Conservation (phyloP, 371 early-diverging fungal species). For the Lichtheimia corymbifera region DNA sequence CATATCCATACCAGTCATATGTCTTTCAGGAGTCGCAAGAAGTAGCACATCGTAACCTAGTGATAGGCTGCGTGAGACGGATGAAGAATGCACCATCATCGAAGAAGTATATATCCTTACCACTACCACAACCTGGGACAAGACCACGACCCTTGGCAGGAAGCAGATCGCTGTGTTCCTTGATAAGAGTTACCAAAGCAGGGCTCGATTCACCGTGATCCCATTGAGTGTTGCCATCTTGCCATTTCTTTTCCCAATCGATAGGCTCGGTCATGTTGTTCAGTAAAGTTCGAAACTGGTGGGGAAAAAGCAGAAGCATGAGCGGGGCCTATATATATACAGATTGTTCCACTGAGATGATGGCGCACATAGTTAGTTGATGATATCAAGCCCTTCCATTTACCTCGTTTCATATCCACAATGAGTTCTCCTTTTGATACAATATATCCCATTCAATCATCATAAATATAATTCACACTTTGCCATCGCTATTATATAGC, state of each 20-base stretch:
- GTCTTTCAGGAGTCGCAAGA: constrained; percentile 57
- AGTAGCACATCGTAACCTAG: constrained; percentile 73
- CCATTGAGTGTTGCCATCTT: constrained; percentile 58
- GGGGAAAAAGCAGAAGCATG: too few species aligned
- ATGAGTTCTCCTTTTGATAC: too few species aligned
- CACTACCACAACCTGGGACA: constrained; percentile 87
- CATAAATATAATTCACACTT: too few species aligned
- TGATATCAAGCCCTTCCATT: too few species aligned
- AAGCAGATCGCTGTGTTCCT: constrained; percentile 49
- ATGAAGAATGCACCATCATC: background rate
- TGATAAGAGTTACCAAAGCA: constrained; percentile 64
- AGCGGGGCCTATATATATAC: too few species aligned
- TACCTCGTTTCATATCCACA: too few species aligned
- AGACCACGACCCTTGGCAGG: constrained; percentile 63
- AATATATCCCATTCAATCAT: too few species aligned
- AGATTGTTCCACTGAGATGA: too few species aligned
- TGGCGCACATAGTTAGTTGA: too few species aligned
- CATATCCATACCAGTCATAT: constrained; percentile 72
- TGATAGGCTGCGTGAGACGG: constrained; percentile 21
- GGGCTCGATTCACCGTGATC: constrained; percentile 64
- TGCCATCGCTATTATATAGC: too few species aligned
- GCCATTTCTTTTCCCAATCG: constrained; percentile 65
- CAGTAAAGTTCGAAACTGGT: too few species aligned
- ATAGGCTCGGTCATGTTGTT: too few species aligned
- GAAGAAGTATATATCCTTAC: constrained; percentile 8